Conservation (phyloP, 768 basidiomycete genomes). For the Boletus vermiculosoides region DNA sequence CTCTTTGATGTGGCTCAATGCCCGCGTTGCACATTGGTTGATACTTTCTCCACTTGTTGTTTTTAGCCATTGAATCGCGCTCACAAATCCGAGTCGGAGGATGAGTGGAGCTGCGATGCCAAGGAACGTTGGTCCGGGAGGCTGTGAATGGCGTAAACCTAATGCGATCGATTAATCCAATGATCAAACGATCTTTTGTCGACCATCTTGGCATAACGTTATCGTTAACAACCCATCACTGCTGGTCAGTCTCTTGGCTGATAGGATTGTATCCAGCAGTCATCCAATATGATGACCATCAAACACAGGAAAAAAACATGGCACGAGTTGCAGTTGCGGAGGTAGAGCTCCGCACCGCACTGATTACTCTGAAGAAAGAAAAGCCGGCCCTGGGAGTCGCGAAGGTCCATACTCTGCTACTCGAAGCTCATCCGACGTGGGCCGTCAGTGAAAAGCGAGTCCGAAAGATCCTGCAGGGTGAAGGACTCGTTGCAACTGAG, state of each 20-base stretch:
- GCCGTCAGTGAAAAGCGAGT: slow-evolving; percentile 82
- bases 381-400: slow-evolving; percentile 67
- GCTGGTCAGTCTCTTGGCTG: background rate
- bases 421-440: slow-evolving; percentile 64
- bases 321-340: slow-evolving; percentile 38
- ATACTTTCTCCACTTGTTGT: background rate
- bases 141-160: background rate
- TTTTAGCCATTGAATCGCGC: background rate
- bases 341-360: slow-evolving; percentile 54
- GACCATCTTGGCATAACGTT: background rate
- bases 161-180: background rate
- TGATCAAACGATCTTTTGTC: background rate
- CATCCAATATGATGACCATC: background rate
- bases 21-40: background rate
- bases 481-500: slow-evolving; percentile 44
- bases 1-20: background rate
- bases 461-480: slow-evolving; percentile 63
- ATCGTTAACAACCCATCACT: background rate
- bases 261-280: background rate
- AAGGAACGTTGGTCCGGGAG: background rate
- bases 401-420: slow-evolving; percentile 67
- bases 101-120: background rate
- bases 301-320: slow-evolving; percentile 10
- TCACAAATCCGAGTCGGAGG: background rate
- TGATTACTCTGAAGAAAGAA: slow-evolving; percentile 51